Evolutionary conservation across 1,284 basidiomycete genomes (phyloP).

Genomic region (Nidula niveotomentosa): DNA sequence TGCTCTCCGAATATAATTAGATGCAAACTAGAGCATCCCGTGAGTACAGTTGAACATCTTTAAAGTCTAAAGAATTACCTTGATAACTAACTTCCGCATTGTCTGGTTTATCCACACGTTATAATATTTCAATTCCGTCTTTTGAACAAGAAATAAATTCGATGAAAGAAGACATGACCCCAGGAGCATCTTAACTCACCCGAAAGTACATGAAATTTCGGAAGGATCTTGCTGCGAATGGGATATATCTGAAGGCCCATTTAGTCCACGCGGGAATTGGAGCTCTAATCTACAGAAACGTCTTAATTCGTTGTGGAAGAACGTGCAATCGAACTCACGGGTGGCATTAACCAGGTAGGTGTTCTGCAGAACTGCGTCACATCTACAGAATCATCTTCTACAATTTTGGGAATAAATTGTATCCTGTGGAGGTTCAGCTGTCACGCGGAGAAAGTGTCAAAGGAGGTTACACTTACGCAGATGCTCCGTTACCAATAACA

Average conservation of each 20-base stretch:
- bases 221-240: neutral
- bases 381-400: conserved; percentile 33
- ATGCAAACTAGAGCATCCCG: too few relatives aligned
- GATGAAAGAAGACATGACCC: too few relatives aligned
- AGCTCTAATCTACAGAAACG: neutral
- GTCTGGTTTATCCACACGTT: too few relatives aligned
- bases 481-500: conserved; percentile 14
- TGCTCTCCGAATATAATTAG: conserved; percentile 28
- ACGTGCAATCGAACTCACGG: neutral
- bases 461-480: neutral
- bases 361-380: conserved; percentile 47
- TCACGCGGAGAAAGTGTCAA: neutral
- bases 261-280: neutral
- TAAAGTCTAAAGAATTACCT: too few relatives aligned
- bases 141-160: neutral
- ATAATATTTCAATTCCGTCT: too few relatives aligned
- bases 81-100: too few relatives aligned
- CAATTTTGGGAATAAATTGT: conserved; percentile 30
- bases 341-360: conserved; percentile 34
- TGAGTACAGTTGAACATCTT: too few relatives aligned
- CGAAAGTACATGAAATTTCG: neutral
- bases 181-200: neutral
- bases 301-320: neutral
- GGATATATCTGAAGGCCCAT: neutral
- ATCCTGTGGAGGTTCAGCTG: neutral